Conservation (phyloP, 176 grass and related monocot species). For the Calamus simplicifolius region DNA sequence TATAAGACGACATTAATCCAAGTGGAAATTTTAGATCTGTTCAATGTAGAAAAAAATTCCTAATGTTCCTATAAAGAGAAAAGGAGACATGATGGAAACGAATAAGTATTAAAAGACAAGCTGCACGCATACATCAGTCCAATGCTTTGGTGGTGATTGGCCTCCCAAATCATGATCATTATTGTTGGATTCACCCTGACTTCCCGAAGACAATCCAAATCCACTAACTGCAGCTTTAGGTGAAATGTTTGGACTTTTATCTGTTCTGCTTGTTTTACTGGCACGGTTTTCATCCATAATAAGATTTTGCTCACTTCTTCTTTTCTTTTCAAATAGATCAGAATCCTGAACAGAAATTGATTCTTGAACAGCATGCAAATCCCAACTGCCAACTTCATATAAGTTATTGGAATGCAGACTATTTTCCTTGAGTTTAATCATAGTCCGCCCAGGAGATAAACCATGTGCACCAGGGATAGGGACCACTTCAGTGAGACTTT, state of each 20-base stretch:
- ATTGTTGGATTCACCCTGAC: slow-evolving; percentile 23
- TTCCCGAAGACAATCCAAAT: slow-evolving; percentile 10
- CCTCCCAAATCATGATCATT: slow-evolving; percentile 9
- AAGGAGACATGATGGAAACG: slow-evolving; percentile 2
- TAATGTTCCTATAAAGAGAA: slow-evolving; percentile 12
- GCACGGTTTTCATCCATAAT: slow-evolving; percentile 19
- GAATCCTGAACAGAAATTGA: slow-evolving; percentile 28
- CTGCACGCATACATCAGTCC: slow-evolving; percentile 31
- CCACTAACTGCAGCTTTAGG: slow-evolving; percentile 19
- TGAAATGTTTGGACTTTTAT: slow-evolving; percentile 24
- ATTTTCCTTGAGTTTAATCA: slow-evolving; percentile 4
- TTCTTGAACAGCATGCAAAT: slow-evolving; percentile 26
- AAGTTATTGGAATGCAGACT: slow-evolving; percentile 15
- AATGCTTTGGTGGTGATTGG: slow-evolving; percentile 26
- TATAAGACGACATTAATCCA: neutral
- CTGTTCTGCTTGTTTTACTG: slow-evolving; percentile 35
- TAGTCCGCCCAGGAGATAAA: slow-evolving; percentile 9
- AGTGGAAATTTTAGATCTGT: too few species aligned
- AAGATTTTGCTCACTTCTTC: slow-evolving; percentile 23
- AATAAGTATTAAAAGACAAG: slow-evolving; percentile 7
- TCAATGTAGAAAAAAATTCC: slow-evolving; percentile 8
- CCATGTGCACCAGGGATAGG: neutral
- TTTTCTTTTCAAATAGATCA: slow-evolving; percentile 48
- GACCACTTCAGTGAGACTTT: neutral
- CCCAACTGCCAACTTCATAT: slow-evolving; percentile 14